phyloP scores from a whole-genome alignment of 2,329 filamentous ascomycete species.

The Pseudogymnoascus sp. region DNA sequence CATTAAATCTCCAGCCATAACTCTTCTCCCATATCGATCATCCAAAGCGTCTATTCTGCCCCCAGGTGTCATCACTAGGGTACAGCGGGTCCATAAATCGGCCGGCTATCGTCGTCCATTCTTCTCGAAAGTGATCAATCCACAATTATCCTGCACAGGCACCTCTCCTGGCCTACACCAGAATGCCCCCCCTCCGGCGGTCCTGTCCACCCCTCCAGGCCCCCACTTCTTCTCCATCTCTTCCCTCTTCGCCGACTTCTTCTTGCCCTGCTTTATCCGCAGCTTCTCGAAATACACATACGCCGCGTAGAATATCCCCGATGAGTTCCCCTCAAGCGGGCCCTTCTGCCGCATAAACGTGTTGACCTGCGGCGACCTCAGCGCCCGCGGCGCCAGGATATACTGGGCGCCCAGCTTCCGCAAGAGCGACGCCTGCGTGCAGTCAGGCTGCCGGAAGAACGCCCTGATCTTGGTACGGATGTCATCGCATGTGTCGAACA shows the following conservation, averaged over 20 bases:
- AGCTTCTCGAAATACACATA: constrained; percentile 55
- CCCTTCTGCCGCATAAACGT: constrained; percentile 45
- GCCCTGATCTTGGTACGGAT: constrained; percentile 48
- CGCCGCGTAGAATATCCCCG: constrained; percentile 41
- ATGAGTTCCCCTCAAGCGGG: constrained; percentile 39
- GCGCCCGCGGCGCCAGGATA: constrained; percentile 26
- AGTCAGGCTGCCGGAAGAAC: constrained; percentile 36
- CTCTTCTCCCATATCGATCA: not conserved
- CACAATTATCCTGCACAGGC: not conserved
- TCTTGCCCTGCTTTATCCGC: constrained; percentile 41
- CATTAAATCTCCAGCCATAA: not conserved
- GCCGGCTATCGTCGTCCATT: not conserved
- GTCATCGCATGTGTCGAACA: constrained; percentile 51
- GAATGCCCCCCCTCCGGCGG: not conserved
- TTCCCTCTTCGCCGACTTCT: constrained; percentile 41
- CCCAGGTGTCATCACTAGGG: constrained; percentile 1
- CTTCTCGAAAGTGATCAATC: not conserved
- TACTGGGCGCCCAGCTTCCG: constrained; percentile 39
- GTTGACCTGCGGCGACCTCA: constrained; percentile 37
- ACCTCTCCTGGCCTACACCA: not conserved
- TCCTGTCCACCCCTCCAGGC: not conserved
- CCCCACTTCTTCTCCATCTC: constrained; percentile 39
- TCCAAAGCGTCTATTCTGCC: not conserved
- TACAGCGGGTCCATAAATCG: not conserved
- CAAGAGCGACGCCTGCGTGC: constrained; percentile 45